Conservation (phyloP, 257 asterid genomes). For the Solanum piurae region DNA sequence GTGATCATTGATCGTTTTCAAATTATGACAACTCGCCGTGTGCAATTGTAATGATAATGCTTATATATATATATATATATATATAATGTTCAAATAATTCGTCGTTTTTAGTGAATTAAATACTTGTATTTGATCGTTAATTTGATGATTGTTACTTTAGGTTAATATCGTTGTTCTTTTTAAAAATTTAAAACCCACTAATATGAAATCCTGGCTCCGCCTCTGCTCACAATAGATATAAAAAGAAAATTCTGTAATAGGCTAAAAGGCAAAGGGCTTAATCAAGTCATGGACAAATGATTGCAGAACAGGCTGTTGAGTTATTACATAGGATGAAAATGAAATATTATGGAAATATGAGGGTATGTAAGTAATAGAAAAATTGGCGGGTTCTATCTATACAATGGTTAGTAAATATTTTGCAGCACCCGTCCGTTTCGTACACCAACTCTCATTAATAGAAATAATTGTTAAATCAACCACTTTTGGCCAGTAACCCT, state of each 20-base stretch:
- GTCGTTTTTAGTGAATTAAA: no score
- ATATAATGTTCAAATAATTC: no score
- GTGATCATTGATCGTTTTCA: no score
- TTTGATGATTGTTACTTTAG: no score
- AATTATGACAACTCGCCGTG: no score
- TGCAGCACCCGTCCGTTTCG: not conserved
- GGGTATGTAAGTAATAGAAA: not conserved
- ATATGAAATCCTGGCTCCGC: no score
- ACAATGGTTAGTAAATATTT: not conserved
- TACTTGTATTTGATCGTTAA: no score
- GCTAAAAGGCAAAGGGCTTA: not conserved
- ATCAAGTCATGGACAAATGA: not conserved
- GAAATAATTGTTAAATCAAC: not conserved
- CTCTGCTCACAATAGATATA: not conserved
- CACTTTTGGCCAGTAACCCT: not conserved
- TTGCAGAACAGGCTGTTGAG: not conserved
- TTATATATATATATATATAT: no score
- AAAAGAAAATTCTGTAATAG: not conserved
- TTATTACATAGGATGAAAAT: not conserved
- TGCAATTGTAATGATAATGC: no score
- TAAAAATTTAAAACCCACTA: no score
- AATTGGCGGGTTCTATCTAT: not conserved
- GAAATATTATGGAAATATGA: not conserved
- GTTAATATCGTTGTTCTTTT: no score
- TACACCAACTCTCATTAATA: not conserved